These are phyloP conservation scores for Teratosphaeria nubilosa DNA, from an alignment of 2,329 filamentous ascomycete genomes.

Conservation along the genomic window DNA sequence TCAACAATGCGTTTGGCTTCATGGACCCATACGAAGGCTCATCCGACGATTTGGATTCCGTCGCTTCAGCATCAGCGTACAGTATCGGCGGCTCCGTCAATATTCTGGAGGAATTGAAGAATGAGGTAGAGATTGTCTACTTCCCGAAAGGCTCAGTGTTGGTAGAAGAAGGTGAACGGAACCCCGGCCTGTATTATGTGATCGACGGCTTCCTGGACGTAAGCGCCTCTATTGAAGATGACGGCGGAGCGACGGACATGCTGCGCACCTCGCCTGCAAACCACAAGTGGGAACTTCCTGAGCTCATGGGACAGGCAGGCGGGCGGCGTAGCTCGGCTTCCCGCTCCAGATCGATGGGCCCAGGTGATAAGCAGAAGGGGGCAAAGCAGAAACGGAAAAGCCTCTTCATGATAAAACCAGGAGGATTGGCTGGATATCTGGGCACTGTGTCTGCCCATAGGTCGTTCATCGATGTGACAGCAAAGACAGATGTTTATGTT, in stretches of 20 bases:
- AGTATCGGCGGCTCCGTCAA: slow-evolving; percentile 52
- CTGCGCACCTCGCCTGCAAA: slow-evolving; percentile 30
- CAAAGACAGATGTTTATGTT: slow-evolving; percentile 97
- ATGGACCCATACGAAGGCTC: slow-evolving; percentile 55
- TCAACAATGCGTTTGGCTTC: slow-evolving; percentile 66
- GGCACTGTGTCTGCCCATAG: slow-evolving; percentile 90
- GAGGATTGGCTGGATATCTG: slow-evolving; percentile 86
- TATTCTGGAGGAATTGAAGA: slow-evolving; percentile 68
- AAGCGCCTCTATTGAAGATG: slow-evolving; percentile 68
- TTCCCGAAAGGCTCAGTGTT: slow-evolving; percentile 91
- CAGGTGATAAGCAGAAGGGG: slow-evolving; percentile 23
- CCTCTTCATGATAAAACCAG: slow-evolving; percentile 85
- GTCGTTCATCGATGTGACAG: slow-evolving; percentile 92
- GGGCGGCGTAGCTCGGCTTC: slow-evolving; percentile 10
- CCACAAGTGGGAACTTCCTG: background rate
- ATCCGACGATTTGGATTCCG: slow-evolving; percentile 79
- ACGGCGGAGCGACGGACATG: slow-evolving; percentile 35
- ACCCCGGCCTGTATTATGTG: slow-evolving; percentile 92
- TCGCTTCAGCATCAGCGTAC: slow-evolving; percentile 45
- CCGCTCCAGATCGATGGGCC: slow-evolving; percentile 13
- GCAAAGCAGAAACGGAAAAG: slow-evolving; percentile 50
- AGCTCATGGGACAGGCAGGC: background rate
- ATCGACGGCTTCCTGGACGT: slow-evolving; percentile 95
- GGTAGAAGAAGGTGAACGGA: slow-evolving; percentile 94
- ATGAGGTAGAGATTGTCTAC: slow-evolving; percentile 94